Conservation (phyloP, 192 early-diverging fungal genomes). For the Coemansia sp. region DNA sequence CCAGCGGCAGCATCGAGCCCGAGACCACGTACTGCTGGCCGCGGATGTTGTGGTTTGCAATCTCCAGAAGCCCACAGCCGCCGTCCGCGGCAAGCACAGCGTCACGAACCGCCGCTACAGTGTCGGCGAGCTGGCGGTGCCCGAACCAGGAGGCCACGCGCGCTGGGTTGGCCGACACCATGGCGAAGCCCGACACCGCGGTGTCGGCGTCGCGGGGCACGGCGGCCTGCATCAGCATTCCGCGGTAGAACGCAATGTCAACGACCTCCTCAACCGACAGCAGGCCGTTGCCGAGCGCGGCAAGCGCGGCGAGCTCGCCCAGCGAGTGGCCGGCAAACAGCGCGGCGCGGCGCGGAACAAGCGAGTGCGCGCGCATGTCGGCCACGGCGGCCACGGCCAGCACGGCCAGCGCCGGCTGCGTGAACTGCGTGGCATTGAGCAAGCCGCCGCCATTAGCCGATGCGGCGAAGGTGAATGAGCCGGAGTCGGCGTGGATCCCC, state of each 20-base stretch:
- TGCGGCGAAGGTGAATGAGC: slow-evolving; percentile 77
- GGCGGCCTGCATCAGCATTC: slow-evolving; percentile 95
- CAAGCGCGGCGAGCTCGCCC: slow-evolving; percentile 88
- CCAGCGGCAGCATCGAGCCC: slow-evolving; percentile 78
- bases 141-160: slow-evolving; percentile 73
- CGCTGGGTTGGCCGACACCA: slow-evolving; percentile 89
- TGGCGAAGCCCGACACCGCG: slow-evolving; percentile 87
- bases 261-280: slow-evolving; percentile 78
- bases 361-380: slow-evolving; percentile 84
- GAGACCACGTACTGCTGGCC: slow-evolving; percentile 93
- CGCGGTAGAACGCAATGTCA: slow-evolving; percentile 92
- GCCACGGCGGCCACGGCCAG: slow-evolving; percentile 87
- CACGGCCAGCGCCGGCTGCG: slow-evolving; percentile 81
- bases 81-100: slow-evolving; percentile 24
- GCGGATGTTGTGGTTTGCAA: slow-evolving; percentile 97
- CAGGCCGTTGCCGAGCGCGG: slow-evolving; percentile 71
- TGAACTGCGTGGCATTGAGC: slow-evolving; percentile 92
- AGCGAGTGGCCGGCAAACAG: slow-evolving; percentile 93
- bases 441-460: slow-evolving; percentile 64
- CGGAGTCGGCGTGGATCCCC: slow-evolving; percentile 65
- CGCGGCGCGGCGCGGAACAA: slow-evolving; percentile 70
- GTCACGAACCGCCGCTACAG: slow-evolving; percentile 72
- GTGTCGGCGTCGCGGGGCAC: slow-evolving; percentile 70
- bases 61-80: slow-evolving; percentile 75
- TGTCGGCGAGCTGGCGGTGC: slow-evolving; percentile 64